Conservation (phyloP, 2,329 filamentous ascomycete species). For the Byssoonygena ceratinophila region DNA sequence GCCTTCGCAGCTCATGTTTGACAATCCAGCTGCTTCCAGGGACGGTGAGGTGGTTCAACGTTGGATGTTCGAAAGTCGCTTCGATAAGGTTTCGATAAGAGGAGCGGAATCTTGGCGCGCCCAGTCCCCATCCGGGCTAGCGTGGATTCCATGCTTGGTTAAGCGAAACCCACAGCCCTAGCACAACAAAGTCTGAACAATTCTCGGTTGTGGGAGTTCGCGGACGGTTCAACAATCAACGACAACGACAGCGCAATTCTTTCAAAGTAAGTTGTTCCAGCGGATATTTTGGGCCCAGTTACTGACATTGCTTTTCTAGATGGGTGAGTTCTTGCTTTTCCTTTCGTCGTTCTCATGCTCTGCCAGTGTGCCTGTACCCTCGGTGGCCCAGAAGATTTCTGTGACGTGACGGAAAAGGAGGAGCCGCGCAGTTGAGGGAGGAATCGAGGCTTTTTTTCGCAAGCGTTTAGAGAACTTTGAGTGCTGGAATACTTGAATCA, state of each 20-base stretch:
- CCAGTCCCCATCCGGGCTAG: constrained; percentile 23
- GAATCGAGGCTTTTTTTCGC: not conserved
- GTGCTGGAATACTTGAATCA: not conserved
- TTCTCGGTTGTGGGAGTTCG: constrained; percentile 28
- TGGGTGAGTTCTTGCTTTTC: constrained; percentile 47
- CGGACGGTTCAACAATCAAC: constrained; percentile 14
- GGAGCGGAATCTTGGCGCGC: constrained; percentile 1
- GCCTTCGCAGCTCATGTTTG: not conserved
- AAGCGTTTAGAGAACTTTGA: not conserved
- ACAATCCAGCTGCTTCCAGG: not conserved
- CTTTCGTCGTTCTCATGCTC: constrained; percentile 16
- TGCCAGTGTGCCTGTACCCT: constrained; percentile 23
- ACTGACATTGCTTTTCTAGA: constrained; percentile 35
- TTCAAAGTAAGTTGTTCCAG: constrained; percentile 40
- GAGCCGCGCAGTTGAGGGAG: not conserved
- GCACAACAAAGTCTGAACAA: constrained; percentile 33
- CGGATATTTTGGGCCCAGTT: constrained; percentile 20
- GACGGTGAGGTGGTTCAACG: too few relatives aligned
- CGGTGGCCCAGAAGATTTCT: constrained; percentile 16
- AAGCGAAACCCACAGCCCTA: constrained; percentile 38
- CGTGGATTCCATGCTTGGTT: constrained; percentile 28
- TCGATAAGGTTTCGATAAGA: constrained; percentile 10
- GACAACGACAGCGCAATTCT: constrained; percentile 27
- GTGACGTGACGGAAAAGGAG: not conserved
- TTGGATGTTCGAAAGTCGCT: not conserved